Evolutionary conservation across 192 early-diverging fungal genomes (phyloP), one percentile per base, ranked within the genome.

Genomic region (Borealophlyctis nickersoniae): DNA sequence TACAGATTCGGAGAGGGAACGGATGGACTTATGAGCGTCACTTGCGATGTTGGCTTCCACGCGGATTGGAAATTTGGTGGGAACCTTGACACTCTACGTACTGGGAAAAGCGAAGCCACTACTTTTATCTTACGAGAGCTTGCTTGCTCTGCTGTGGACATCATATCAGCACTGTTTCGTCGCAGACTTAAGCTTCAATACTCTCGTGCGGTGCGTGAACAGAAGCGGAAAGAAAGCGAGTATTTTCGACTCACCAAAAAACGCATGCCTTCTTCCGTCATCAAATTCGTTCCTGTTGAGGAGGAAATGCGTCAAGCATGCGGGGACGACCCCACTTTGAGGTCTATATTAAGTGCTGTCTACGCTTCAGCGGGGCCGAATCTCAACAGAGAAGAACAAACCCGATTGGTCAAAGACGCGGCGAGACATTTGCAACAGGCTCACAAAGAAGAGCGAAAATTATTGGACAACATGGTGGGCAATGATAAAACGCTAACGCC

Each of bases 231-330:
- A 36, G 70, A 54, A 33, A 33, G 36, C n/a, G 63, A 73, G 24
- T 59, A 71, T 32, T 62, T 49, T 19, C 58, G 72, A 29, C 66
- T 78, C 3, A 78, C 68, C 2, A 70, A 69, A 29, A 77, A 77
- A 45, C 29, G 33, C 13, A n/a, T 64, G 55, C 53, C 16, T 5
- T 1, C 49, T 4, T 55, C 36, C 28, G n/a, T 11, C 2, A 4
- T 65, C 9, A 5, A 36, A 7, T 61, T 49, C 16, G 16, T 13
- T 4, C 50, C 62, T 4, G 31, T 45, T 23, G 70, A 76, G 32
- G 45, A 67, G n/a, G 51, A 62, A 7, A 30, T 67, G 29, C 19
- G 36, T 3, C n/a, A 24, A 16, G 62, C 49, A 34, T 70, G 62
- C 60, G 71, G 75, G 39, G 70, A 74, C 23, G 75, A 75, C 60